A percentile compares a stretch with the other conserved stretches of the same genome.
Evolutionary conservation across 345 rosid species (phyloP).

Genomic region (Boechera stricta): DNA sequence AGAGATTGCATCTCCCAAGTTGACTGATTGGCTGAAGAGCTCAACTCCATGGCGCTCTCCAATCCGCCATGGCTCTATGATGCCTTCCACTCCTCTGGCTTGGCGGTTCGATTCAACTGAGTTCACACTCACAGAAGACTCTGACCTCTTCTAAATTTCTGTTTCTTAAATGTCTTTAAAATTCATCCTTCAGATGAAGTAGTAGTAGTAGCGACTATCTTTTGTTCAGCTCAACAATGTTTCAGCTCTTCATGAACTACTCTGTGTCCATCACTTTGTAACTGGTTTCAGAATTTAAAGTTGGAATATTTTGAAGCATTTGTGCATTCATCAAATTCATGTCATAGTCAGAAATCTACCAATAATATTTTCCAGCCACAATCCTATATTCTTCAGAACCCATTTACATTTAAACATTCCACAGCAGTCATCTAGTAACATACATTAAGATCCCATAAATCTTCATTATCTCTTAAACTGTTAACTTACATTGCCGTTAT

Average conservation of each 20-base stretch:
- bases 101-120: conserved; percentile 53
- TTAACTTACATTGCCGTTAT: conserved; percentile 11
- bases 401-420: background rate
- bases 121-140: conserved; percentile 51
- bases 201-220: conserved; percentile 5
- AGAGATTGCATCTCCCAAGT: conserved; percentile 51
- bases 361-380: background rate
- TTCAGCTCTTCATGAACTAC: conserved; percentile 22
- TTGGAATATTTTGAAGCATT: conserved; percentile 21
- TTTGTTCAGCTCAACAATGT: conserved; percentile 18
- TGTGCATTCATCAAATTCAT: background rate
- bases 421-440: background rate
- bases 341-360: background rate
- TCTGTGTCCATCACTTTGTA: conserved; percentile 22
- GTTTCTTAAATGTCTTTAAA: conserved; percentile 5
- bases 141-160: conserved; percentile 36
- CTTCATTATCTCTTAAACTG: background rate
- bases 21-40: conserved; percentile 48
- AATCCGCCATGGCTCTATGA: conserved; percentile 44
- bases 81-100: conserved; percentile 45
- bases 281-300: conserved; percentile 26
- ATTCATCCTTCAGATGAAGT: conserved; percentile 46
- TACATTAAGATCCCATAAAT: background rate
- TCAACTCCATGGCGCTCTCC: conserved; percentile 48
- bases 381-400: background rate